phyloP scores from a whole-genome alignment of 108 stramenopile genomes.

The Aurantiochytrium sp. region DNA sequence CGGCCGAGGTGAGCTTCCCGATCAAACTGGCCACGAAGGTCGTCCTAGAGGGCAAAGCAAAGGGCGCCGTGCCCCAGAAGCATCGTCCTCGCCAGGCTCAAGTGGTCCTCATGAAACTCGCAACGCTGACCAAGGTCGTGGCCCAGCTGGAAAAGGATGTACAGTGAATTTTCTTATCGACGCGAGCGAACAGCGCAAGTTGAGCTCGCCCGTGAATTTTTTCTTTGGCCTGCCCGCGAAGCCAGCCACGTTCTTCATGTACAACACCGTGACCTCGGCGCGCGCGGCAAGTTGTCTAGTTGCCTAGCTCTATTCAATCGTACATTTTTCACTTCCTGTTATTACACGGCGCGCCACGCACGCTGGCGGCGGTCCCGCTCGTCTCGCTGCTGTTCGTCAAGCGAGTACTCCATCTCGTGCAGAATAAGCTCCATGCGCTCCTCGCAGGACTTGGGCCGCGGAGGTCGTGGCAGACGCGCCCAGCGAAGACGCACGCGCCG shows the following conservation, averaged over 20 bases:
- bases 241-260: too few species aligned
- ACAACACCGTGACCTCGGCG: background rate
- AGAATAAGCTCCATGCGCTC: background rate
- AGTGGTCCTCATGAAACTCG: background rate
- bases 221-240: too few species aligned
- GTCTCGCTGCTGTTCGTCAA: background rate
- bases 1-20: background rate
- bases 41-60: background rate
- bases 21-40: background rate
- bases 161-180: too few species aligned
- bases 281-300: background rate
- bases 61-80: background rate
- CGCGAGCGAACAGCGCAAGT: too few species aligned
- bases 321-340: too few species aligned
- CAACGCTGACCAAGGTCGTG: background rate
- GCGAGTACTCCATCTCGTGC: background rate
- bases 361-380: background rate
- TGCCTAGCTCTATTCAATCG: too few species aligned
- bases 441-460: background rate
- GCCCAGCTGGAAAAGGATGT: background rate
- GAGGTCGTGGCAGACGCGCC: background rate
- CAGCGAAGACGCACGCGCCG: background rate
- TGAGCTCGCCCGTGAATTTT: too few species aligned
- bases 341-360: background rate
- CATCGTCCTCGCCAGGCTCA: background rate